A percentile compares a stretch with the other conserved stretches of the same genome.
Conservation (phyloP, 2,329 filamentous ascomycete species). For the Pleomassaria siparia region DNA sequence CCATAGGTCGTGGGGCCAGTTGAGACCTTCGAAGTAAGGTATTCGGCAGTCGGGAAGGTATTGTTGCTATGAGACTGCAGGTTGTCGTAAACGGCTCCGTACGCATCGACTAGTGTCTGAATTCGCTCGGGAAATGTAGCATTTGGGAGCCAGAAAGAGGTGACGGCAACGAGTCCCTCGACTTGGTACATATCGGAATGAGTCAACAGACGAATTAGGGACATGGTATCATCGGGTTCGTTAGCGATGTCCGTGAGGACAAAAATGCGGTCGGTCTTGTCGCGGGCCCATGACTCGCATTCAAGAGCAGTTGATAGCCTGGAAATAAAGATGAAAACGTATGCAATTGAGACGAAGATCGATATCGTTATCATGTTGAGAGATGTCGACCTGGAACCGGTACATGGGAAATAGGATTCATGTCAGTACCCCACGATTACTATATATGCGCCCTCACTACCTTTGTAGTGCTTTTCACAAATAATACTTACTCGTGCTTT, state of each 20-base stretch:
- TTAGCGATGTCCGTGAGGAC: conserved; percentile 31
- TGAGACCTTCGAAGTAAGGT: conserved; percentile 40
- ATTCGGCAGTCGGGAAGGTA: conserved; percentile 45
- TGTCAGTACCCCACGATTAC: no score
- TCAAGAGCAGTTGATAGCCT: no score
- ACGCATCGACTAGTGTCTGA: conserved; percentile 13
- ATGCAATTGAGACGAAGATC: no score
- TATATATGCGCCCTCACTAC: no score
- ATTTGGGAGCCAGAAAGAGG: conserved; percentile 32
- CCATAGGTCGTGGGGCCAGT: conserved; percentile 40
- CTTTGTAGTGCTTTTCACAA: no score
- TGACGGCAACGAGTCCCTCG: conserved; percentile 24
- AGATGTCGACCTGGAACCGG: no score
- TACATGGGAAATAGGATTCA: no score
- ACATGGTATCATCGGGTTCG: conserved; percentile 32
- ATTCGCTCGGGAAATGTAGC: conserved; percentile 16
- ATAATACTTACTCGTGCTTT: no score
- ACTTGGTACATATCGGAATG: conserved; percentile 23
- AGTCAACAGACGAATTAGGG: conserved; percentile 23
- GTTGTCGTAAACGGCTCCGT: conserved; percentile 34
- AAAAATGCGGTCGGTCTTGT: conserved; percentile 25
- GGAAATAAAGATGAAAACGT: no score
- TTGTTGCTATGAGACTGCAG: conserved; percentile 48
- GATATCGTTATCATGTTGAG: no score
- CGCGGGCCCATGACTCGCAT: conserved; percentile 12